A percentile compares a stretch with the other conserved stretches of the same genome.
phyloP scores from a whole-genome alignment of 352 stramenopile species.

The Phytophthora foliorum region DNA sequence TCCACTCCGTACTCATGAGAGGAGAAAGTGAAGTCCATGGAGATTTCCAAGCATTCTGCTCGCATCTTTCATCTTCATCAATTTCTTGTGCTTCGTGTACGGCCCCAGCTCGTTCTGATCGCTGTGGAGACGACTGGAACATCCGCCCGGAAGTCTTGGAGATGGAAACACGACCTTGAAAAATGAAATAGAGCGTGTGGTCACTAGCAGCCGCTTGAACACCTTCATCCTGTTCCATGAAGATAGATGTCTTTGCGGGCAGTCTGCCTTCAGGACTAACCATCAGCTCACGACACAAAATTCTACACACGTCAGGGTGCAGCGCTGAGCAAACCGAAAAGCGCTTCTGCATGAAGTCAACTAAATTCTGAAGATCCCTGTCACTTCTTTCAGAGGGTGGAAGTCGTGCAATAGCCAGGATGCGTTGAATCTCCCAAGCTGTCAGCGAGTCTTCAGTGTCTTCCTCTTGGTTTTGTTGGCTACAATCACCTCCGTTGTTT shows the following conservation, averaged over 20 bases:
- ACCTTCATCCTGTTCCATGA: slow-evolving; percentile 37
- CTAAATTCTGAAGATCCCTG: slow-evolving; percentile 51
- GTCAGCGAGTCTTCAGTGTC: slow-evolving; percentile 29
- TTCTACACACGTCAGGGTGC: slow-evolving; percentile 43
- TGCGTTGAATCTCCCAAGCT: slow-evolving; percentile 33
- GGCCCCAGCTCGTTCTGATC: slow-evolving; percentile 6
- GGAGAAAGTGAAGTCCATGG: slow-evolving; percentile 6
- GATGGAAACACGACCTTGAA: slow-evolving; percentile 35
- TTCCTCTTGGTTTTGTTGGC: slow-evolving; percentile 23
- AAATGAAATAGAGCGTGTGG: slow-evolving; percentile 37
- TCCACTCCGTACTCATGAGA: slow-evolving; percentile 25
- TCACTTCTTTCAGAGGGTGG: slow-evolving; percentile 31
- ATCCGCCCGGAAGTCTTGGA: slow-evolving; percentile 35
- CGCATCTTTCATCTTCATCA: slow-evolving; percentile 1
- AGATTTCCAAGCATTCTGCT: slow-evolving; percentile 25
- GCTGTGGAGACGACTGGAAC: slow-evolving; percentile 29
- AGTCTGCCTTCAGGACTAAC: slow-evolving; percentile 30
- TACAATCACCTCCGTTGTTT: background rate
- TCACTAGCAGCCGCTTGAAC: slow-evolving; percentile 7
- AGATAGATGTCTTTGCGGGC: slow-evolving; percentile 37
- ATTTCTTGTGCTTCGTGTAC: slow-evolving; percentile 5
- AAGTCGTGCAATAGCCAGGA: slow-evolving; percentile 38
- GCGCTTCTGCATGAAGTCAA: slow-evolving; percentile 52
- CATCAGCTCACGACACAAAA: slow-evolving; percentile 46
- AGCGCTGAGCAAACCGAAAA: slow-evolving; percentile 56